A percentile compares a stretch with the other conserved stretches of the same genome.
Evolutionary conservation across 495 filamentous ascomycete genomes (phyloP).

Genomic region (Penicillium chermesinum): DNA sequence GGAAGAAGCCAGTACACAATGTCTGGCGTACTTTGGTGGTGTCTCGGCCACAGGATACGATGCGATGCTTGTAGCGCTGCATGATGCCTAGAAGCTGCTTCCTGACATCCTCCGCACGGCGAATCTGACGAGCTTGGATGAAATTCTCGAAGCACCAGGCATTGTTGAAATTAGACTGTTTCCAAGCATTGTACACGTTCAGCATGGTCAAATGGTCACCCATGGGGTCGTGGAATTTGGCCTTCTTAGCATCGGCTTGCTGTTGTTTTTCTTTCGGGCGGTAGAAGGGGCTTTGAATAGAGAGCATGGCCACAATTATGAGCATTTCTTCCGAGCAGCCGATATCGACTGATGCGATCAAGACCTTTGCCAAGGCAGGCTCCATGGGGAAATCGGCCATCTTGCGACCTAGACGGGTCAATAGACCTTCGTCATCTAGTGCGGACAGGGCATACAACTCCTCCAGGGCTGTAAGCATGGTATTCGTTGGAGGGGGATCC

Average conservation of each 20-base stretch:
- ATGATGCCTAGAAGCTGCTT: constrained; percentile 91
- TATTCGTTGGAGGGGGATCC: constrained; percentile 95
- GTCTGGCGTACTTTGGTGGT: constrained; percentile 87
- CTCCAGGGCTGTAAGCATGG: constrained; percentile 93
- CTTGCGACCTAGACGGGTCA: constrained; percentile 88
- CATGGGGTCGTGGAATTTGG: constrained; percentile 92
- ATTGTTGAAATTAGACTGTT: constrained; percentile 68
- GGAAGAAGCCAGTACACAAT: constrained; percentile 90
- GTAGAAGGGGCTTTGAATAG: constrained; percentile 80
- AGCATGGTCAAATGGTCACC: constrained; percentile 92
- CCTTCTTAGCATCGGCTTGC: constrained; percentile 94
- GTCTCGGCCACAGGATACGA: constrained; percentile 79
- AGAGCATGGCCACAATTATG: constrained; percentile 92
- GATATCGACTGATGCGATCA: constrained; percentile 82
- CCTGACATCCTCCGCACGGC: constrained; percentile 84
- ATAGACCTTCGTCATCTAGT: constrained; percentile 90
- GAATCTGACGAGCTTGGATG: constrained; percentile 85
- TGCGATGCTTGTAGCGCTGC: constrained; percentile 74
- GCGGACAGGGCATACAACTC: constrained; percentile 90
- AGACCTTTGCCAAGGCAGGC: constrained; percentile 79
- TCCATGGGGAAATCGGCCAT: constrained; percentile 99
- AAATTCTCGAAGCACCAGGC: constrained; percentile 98
- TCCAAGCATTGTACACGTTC: constrained; percentile 97
- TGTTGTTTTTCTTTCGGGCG: constrained; percentile 94
- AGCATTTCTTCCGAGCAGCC: constrained; percentile 91